Evolutionary conservation across 176 grass and related monocot genomes (phyloP).

Genomic region (Avena atlantica): DNA sequence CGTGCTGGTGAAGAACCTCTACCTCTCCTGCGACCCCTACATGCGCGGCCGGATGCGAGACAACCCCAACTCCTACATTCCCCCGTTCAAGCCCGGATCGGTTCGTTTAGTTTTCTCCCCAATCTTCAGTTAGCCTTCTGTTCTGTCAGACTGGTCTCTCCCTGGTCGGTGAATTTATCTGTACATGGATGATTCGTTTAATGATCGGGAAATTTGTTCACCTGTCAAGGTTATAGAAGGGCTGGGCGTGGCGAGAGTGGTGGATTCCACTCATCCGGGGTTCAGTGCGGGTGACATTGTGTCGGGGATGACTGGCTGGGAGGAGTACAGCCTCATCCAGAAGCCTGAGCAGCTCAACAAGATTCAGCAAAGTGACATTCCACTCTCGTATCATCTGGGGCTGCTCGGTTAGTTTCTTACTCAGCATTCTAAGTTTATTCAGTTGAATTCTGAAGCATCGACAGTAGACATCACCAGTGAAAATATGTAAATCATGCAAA

Average conservation of each 20-base stretch:
- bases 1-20: slow-evolving; percentile 76
- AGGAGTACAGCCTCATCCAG: slow-evolving; percentile 74
- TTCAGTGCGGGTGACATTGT: slow-evolving; percentile 69
- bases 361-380: slow-evolving; percentile 58
- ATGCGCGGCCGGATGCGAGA: slow-evolving; percentile 76
- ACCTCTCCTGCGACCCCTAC: slow-evolving; percentile 94
- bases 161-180: background rate
- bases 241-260: slow-evolving; percentile 64
- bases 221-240: slow-evolving; percentile 66
- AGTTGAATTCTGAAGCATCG: background rate
- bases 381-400: slow-evolving; percentile 80
- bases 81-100: slow-evolving; percentile 78
- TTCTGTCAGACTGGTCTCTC: background rate
- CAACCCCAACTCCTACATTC: slow-evolving; percentile 70
- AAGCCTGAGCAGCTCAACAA: slow-evolving; percentile 66
- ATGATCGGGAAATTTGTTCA: background rate
- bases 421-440: background rate
- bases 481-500: background rate
- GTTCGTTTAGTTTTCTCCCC: slow-evolving; percentile 34
- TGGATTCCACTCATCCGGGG: slow-evolving; percentile 65
- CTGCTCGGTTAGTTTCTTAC: slow-evolving; percentile 60
- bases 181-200: background rate
- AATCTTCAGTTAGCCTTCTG: background rate
- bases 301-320: slow-evolving; percentile 82
- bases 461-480: background rate